Conservation (phyloP, 1,284 basidiomycete genomes). For the Moesziomyces sp. region DNA sequence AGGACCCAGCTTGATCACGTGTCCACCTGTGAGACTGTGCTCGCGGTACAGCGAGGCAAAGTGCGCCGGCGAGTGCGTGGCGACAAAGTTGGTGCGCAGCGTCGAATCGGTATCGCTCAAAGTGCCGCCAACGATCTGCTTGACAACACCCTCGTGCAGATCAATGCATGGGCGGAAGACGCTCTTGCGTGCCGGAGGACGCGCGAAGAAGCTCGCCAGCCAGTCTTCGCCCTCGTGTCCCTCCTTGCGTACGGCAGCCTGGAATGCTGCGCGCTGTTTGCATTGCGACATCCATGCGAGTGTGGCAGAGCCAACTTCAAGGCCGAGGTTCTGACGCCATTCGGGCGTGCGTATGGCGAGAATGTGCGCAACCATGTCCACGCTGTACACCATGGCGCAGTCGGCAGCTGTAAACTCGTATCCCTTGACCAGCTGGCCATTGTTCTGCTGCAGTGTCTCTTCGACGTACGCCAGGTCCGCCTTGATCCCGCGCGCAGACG, state of each 20-base stretch:
- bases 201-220: constrained; percentile 16
- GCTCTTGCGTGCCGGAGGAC: constrained; percentile 34
- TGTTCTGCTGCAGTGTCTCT: constrained; percentile 14
- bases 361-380: constrained; percentile 27
- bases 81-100: constrained; percentile 91
- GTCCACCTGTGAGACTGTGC: constrained; percentile 82
- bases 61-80: constrained; percentile 81
- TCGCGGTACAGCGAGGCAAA: constrained; percentile 83
- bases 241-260: constrained; percentile 26
- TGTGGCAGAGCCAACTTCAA: constrained; percentile 14
- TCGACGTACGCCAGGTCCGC: constrained; percentile 35
- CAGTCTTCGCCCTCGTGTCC: constrained; percentile 27
- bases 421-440: constrained; percentile 20
- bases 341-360: constrained; percentile 2
- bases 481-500: constrained; percentile 18
- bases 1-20: constrained; percentile 95
- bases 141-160: constrained; percentile 81
- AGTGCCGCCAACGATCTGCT: constrained; percentile 97
- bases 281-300: constrained; percentile 30
- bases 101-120: constrained; percentile 71
- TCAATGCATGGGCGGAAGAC: constrained; percentile 95
- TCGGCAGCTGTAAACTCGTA: constrained; percentile 29
- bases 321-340: constrained; percentile 24
- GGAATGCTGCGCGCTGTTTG: constrained; percentile 15
- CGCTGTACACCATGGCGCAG: constrained; percentile 40